A percentile compares a stretch with the other conserved stretches of the same genome.
phyloP scores from a whole-genome alignment of 306 rosid genomes.

The Senna siamea region DNA sequence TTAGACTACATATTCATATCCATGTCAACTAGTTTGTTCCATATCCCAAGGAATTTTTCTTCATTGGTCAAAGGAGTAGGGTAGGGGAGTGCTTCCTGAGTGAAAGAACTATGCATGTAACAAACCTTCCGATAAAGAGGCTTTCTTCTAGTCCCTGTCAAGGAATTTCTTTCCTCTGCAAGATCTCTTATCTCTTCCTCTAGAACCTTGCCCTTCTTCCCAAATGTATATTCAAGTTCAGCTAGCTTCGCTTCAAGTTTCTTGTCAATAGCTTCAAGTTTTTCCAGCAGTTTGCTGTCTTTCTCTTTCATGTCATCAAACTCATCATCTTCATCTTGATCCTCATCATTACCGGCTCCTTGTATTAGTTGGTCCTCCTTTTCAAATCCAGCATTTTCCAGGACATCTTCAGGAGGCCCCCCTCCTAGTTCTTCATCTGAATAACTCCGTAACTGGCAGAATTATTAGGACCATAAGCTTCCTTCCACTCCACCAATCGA shows the following conservation, averaged over 20 bases:
- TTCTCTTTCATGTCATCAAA: constrained; percentile 93
- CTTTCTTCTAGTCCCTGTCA: constrained; percentile 82
- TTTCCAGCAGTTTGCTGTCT: constrained; percentile 71
- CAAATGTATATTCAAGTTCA: constrained; percentile 86
- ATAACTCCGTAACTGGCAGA: constrained; percentile 81
- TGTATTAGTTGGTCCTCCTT: constrained; percentile 48
- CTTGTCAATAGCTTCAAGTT: constrained; percentile 83
- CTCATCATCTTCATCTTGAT: constrained; percentile 46
- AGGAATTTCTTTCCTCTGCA: constrained; percentile 92
- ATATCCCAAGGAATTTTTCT: background rate
- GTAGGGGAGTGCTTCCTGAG: background rate
- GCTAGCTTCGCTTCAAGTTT: constrained; percentile 86
- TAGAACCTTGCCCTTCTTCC: constrained; percentile 85
- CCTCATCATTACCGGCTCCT: constrained; percentile 48
- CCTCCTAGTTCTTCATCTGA: constrained; percentile 54
- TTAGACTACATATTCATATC: background rate
- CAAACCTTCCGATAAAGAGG: constrained; percentile 83
- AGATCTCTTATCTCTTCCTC: constrained; percentile 94
- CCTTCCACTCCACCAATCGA: constrained; percentile 87
- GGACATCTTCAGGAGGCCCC: constrained; percentile 48
- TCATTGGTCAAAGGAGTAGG: background rate
- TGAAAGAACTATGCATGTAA: constrained; percentile 25
- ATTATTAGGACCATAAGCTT: constrained; percentile 82
- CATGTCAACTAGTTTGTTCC: background rate
- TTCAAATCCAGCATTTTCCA: constrained; percentile 60